These are phyloP conservation scores for Entomortierella chlamydospora DNA, from an alignment of 192 early-diverging fungal species.

Conservation along the genomic window DNA sequence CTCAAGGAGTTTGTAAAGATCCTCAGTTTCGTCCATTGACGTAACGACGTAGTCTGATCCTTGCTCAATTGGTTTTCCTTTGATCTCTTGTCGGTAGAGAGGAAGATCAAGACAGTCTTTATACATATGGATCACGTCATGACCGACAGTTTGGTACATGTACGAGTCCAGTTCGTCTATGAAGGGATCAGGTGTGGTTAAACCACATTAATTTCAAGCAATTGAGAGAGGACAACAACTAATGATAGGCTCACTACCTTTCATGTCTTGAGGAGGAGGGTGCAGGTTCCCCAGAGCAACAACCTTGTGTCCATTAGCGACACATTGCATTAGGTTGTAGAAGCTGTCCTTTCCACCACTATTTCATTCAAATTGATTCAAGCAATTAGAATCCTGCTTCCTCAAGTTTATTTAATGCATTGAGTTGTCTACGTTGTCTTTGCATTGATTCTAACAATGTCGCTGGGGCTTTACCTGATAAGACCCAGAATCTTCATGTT, in stretches of 20 bases:
- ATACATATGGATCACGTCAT: constrained; percentile 87
- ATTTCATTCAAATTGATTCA: neutral
- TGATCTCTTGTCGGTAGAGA: constrained; percentile 81
- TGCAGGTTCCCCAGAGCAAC: constrained; percentile 93
- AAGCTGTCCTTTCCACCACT: constrained; percentile 98
- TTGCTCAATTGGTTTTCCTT: constrained; percentile 73
- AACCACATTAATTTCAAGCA: neutral
- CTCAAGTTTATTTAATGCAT: neutral
- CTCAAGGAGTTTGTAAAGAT: constrained; percentile 80
- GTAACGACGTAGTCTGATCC: constrained; percentile 75
- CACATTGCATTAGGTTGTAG: constrained; percentile 96
- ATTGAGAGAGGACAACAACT: neutral
- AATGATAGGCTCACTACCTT: constrained; percentile 59
- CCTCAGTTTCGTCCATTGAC: constrained; percentile 93
- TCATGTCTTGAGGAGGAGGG: constrained; percentile 69
- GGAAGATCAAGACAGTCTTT: constrained; percentile 89
- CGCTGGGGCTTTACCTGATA: neutral
- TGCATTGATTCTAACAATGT: neutral
- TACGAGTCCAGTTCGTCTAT: constrained; percentile 93
- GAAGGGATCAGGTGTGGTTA: neutral
- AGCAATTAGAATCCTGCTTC: neutral
- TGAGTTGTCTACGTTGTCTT: neutral
- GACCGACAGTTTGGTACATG: constrained; percentile 98
- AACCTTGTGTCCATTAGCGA: constrained; percentile 92
- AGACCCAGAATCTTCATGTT: neutral